Percentiles rank a stretch among this genome's conserved stretches.
Evolutionary conservation across 1,284 basidiomycete species (phyloP).

Genomic region (Inonotus obliquus): DNA sequence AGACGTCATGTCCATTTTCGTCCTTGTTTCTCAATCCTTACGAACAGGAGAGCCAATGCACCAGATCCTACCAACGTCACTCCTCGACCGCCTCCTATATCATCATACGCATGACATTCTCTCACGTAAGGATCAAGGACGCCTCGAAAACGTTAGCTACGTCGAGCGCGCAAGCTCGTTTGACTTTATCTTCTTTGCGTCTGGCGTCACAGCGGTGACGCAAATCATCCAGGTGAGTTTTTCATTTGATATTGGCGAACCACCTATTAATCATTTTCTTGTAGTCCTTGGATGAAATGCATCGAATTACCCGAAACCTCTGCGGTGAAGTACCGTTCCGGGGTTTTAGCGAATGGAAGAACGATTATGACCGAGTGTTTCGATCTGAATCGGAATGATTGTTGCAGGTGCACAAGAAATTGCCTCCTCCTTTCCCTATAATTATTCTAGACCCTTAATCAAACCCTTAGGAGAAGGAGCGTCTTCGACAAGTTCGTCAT

Average conservation of each 20-base stretch:
- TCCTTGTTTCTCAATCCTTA: constrained; percentile 42
- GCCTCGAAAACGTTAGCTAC: constrained; percentile 18
- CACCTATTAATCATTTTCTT: not conserved
- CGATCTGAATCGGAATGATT: not conserved
- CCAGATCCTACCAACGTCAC: constrained; percentile 38
- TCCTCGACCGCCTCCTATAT: constrained; percentile 41
- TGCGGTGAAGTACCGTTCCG: constrained; percentile 44
- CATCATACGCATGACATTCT: constrained; percentile 28
- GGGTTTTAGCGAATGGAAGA: constrained; percentile 40
- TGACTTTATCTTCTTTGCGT: constrained; percentile 44
- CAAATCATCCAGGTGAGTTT: constrained; percentile 38
- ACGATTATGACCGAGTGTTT: constrained; percentile 29
- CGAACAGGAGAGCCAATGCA: constrained; percentile 43
- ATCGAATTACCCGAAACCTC: constrained; percentile 35
- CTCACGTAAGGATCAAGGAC: constrained; percentile 18
- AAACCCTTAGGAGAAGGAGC: no score
- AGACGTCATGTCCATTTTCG: constrained; percentile 42
- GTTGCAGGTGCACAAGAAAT: no score
- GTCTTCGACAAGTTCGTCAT: no score
- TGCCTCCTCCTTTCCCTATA: no score
- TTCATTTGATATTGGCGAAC: not conserved
- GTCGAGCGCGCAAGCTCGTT: constrained; percentile 31
- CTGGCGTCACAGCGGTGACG: constrained; percentile 40
- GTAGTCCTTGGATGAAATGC: constrained; percentile 41
- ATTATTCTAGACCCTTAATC: no score